These are phyloP conservation scores for Apiotrichum akiyoshidainum DNA, from an alignment of 1,284 basidiomycete species.

Conservation along the genomic window DNA sequence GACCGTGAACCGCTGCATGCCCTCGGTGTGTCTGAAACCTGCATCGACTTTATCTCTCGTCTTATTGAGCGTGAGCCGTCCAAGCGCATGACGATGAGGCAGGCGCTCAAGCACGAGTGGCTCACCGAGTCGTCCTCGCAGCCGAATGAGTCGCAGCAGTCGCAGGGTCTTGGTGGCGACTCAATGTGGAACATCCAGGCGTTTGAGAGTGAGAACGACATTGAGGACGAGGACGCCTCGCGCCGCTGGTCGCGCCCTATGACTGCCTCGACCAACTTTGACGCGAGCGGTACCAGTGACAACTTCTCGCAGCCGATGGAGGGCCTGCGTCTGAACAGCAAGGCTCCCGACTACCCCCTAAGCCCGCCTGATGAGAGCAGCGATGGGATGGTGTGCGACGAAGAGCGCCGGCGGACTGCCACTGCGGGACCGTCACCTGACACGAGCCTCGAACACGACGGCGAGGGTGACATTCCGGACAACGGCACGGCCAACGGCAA, in stretches of 20 bases:
- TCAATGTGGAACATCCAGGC: constrained; percentile 40
- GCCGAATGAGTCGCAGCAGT: constrained; percentile 22
- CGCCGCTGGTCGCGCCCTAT: constrained; percentile 30
- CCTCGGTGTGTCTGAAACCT: constrained; percentile 30
- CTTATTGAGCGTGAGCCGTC: constrained; percentile 58
- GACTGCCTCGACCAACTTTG: constrained; percentile 41
- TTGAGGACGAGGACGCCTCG: constrained; percentile 15
- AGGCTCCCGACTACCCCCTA: background rate
- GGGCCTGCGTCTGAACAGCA: constrained; percentile 28
- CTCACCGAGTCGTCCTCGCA: constrained; percentile 50
- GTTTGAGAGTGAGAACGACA: constrained; percentile 27
- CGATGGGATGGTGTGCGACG: background rate
- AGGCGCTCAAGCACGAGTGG: constrained; percentile 66
- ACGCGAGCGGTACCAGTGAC: constrained; percentile 26
- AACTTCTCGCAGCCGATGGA: constrained; percentile 43
- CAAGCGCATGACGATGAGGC: constrained; percentile 59
- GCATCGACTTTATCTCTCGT: constrained; percentile 55
- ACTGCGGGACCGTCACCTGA: constrained; percentile 1
- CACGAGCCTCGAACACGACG: background rate
- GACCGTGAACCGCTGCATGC: constrained; percentile 59
- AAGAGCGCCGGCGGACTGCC: background rate
- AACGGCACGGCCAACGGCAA: background rate
- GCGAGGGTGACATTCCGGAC: background rate
- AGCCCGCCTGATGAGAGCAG: background rate
- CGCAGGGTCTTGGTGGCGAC: constrained; percentile 37